phyloP scores from a whole-genome alignment of 2,329 filamentous ascomycete species.

The Sporothrix dimorphospora region DNA sequence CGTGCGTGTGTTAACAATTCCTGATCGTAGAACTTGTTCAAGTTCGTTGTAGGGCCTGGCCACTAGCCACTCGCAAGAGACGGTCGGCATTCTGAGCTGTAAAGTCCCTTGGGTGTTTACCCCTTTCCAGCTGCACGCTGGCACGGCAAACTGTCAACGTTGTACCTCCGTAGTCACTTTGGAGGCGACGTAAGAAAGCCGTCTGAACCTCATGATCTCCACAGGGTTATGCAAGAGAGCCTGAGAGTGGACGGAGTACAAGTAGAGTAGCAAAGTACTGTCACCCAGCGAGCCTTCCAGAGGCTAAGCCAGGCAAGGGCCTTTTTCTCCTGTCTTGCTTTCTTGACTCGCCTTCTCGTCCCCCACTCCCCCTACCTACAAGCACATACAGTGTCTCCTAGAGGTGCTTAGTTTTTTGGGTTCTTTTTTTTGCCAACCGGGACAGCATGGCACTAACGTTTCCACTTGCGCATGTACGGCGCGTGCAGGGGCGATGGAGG shows the following conservation, averaged over 20 bases:
- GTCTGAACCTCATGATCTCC: conserved; percentile 48
- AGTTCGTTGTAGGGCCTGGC: not conserved
- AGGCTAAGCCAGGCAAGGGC: conserved; percentile 17
- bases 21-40: not conserved
- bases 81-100: not conserved
- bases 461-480: conserved; percentile 11
- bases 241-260: not conserved
- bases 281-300: not conserved
- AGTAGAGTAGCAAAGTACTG: not conserved
- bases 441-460: not conserved
- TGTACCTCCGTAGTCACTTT: conserved; percentile 13
- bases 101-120: not conserved
- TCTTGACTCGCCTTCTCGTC: not conserved
- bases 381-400: not conserved
- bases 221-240: conserved; percentile 37
- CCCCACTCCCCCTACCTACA: conserved; percentile 25
- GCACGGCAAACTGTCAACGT: not conserved
- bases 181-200: conserved; percentile 40
- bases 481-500: not conserved
- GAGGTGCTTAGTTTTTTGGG: not conserved
- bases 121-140: conserved; percentile 9
- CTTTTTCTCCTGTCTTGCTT: not conserved
- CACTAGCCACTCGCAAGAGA: not conserved
- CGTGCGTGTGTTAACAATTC: not conserved
- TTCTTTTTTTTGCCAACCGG: too few relatives aligned